Percentiles rank a stretch among this genome's conserved stretches.
phyloP scores from a whole-genome alignment of 192 early-diverging fungal genomes.

The Coemansia sp. region DNA sequence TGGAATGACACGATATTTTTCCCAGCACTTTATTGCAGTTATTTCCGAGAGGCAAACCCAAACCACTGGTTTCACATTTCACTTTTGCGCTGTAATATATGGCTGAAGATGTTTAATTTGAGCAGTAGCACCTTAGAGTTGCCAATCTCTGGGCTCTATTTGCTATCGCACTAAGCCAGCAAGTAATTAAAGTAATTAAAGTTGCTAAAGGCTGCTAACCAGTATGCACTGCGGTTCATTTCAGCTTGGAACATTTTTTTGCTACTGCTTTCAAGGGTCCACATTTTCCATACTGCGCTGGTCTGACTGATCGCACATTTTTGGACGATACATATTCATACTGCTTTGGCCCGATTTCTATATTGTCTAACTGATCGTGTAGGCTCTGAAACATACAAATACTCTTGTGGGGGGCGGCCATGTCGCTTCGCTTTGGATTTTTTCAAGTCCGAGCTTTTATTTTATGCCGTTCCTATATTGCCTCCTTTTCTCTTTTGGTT shows the following conservation, averaged over 20 bases:
- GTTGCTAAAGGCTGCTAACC: neutral
- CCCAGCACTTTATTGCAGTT: slow-evolving; percentile 1
- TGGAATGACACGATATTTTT: neutral
- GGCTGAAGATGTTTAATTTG: neutral
- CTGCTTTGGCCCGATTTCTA: slow-evolving; percentile 17
- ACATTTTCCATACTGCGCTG: slow-evolving; percentile 7
- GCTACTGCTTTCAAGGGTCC: slow-evolving; percentile 25
- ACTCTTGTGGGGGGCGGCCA: neutral
- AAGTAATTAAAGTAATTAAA: neutral
- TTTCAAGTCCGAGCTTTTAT: neutral
- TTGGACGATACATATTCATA: slow-evolving; percentile 20
- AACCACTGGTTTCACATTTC: neutral
- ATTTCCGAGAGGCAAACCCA: neutral
- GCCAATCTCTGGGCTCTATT: neutral
- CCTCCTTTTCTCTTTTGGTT: neutral
- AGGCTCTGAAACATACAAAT: slow-evolving; percentile 21
- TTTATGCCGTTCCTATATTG: neutral
- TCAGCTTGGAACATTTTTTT: slow-evolving; percentile 8
- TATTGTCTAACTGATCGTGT: slow-evolving; percentile 19
- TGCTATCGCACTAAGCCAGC: neutral
- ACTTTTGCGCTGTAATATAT: neutral
- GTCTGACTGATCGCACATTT: slow-evolving; percentile 11
- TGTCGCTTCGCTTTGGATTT: slow-evolving; percentile 1
- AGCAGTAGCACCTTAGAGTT: neutral
- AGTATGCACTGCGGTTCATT: neutral